A percentile compares a stretch with the other conserved stretches of the same genome.
Evolutionary conservation across 257 asterid genomes (phyloP).

Genomic region (Forsythia viridissima): DNA sequence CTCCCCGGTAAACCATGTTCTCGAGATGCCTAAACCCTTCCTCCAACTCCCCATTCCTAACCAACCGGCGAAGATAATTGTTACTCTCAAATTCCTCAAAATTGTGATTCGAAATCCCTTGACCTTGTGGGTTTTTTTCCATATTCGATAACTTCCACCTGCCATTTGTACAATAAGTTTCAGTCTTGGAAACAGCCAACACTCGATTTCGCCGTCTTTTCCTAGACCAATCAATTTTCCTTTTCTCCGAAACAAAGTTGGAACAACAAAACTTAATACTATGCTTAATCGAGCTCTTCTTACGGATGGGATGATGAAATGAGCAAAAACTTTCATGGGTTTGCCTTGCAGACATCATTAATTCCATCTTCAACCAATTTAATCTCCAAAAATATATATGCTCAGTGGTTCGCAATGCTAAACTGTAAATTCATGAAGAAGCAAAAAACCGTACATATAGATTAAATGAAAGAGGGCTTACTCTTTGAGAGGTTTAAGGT

Average conservation of each 20-base stretch:
- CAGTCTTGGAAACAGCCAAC: conserved; percentile 51
- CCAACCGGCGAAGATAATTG: conserved; percentile 62
- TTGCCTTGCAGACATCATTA: conserved; percentile 51
- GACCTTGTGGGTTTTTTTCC: conserved; percentile 21
- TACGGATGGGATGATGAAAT: conserved; percentile 27
- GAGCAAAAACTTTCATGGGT: conserved; percentile 50
- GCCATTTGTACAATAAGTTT: conserved; percentile 45
- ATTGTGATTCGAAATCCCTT: conserved; percentile 36
- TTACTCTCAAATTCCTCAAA: conserved; percentile 74
- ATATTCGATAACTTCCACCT: conserved; percentile 37
- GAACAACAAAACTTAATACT: conserved; percentile 23
- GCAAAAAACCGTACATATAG: background rate
- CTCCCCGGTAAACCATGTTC: conserved; percentile 68
- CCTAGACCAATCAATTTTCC: conserved; percentile 9
- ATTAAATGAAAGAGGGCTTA: background rate
- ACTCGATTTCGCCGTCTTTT: conserved; percentile 38
- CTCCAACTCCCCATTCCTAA: conserved; percentile 65
- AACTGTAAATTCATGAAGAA: background rate
- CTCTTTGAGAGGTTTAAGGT: background rate
- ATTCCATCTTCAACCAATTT: conserved; percentile 43
- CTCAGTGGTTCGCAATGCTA: background rate
- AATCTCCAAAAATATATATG: background rate
- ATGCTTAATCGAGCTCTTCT: conserved; percentile 19
- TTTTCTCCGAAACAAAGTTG: conserved; percentile 29
- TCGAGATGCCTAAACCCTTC: conserved; percentile 75